Evolutionary conservation across 2,329 filamentous ascomycete species (phyloP), one percentile per base, ranked within the genome.

Genomic region (Chaetomium strumarium): DNA sequence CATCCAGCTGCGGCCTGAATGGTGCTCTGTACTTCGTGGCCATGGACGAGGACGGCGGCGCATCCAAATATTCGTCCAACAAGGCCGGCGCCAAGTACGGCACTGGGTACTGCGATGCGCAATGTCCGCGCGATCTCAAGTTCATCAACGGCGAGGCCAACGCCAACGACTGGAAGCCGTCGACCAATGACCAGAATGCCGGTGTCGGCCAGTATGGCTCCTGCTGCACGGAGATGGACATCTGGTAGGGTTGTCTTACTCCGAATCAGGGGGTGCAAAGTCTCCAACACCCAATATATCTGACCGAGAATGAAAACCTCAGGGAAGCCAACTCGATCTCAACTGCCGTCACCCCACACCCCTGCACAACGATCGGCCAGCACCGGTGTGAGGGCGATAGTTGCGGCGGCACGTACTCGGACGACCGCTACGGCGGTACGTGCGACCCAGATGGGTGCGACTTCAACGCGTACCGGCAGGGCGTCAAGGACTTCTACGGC

Each of bases 391-490:
- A 65, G 0, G 72, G 73, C 16, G 68, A 77, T 57, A 54, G 53
- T 5, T 83, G 79, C 59, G 80, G 80, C 55, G 81, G 76, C 53
- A 74, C 76, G 24, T 78, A 76, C 62, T 71, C 69, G 44, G 51
- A 59, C 46, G 68, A 75, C 60, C 80, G 83, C 57, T 86, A 86
- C 64, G 70, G 64, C 24, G 83, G 83, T 50, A 69, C 77, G 53
- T 87, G 84, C 66, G 84, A 87, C 65, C 80, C 81, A 56, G 81
- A 85, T 62, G 84, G 84, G 33, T 87, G 84, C 62, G 84, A 86
- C 66, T 86, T 83, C 76, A 85, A 85, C 75, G 65, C 75, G 36
- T 86, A 79, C 77, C 82, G 83, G 64, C 75, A 81, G 74, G 84
- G 84, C 55, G 75, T 82, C 68, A 72, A 72, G 53, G 70, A 69